Conservation (phyloP, 768 basidiomycete genomes). For the Polyporus arcularius region DNA sequence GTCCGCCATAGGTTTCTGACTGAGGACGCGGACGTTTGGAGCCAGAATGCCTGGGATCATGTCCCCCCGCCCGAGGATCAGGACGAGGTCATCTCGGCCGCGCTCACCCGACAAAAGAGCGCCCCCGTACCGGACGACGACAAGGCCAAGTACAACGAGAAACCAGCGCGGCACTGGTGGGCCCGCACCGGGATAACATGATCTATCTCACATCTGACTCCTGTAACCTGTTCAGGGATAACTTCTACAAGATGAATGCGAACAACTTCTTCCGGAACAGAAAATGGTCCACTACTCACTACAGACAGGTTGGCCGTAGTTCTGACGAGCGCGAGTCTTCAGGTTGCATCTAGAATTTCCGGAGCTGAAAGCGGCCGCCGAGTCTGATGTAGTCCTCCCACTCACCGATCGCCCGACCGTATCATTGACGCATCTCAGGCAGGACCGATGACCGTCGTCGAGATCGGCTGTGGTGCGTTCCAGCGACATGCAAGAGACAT, state of each 20-base stretch:
- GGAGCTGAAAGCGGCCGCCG: slow-evolving; percentile 72
- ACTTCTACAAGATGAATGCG: slow-evolving; percentile 85
- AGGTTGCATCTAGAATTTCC: slow-evolving; percentile 96
- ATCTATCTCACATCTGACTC: background rate
- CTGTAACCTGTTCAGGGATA: slow-evolving; percentile 61
- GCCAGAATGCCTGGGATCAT: slow-evolving; percentile 91
- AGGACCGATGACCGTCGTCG: slow-evolving; percentile 74
- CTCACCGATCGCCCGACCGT: background rate
- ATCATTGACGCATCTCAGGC: slow-evolving; percentile 48
- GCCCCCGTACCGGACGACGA: slow-evolving; percentile 77
- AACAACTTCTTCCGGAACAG: slow-evolving; percentile 93
- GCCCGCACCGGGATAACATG: slow-evolving; percentile 1
- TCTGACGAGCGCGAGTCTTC: background rate
- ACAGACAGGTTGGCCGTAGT: slow-evolving; percentile 8
- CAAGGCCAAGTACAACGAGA: slow-evolving; percentile 69
- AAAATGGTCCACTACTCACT: slow-evolving; percentile 61
- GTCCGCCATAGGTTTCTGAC: slow-evolving; percentile 58
- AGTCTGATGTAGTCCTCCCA: slow-evolving; percentile 52
- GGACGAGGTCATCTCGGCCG: slow-evolving; percentile 64
- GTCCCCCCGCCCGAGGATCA: slow-evolving; percentile 85
- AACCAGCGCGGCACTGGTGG: slow-evolving; percentile 74
- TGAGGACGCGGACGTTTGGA: slow-evolving; percentile 74
- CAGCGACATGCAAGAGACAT: background rate
- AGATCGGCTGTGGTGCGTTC: slow-evolving; percentile 85
- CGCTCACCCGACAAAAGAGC: slow-evolving; percentile 68